These are phyloP conservation scores for Waltergamsia citrina DNA, from an alignment of 2,329 filamentous ascomycete genomes.

Conservation along the genomic window DNA sequence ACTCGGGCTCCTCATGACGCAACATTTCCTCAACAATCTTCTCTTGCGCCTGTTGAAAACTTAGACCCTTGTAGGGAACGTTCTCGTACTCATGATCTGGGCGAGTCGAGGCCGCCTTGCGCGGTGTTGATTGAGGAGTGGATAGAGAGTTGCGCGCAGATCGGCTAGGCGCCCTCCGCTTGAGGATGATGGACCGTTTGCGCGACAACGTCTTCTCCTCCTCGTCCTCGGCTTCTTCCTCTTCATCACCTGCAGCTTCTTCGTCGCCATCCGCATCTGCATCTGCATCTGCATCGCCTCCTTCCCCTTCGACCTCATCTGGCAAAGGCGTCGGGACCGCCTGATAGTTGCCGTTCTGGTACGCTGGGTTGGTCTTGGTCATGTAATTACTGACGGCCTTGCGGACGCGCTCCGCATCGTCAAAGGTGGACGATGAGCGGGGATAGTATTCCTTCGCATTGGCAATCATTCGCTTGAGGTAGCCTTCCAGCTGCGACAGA, in stretches of 20 bases:
- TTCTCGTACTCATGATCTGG: conserved; percentile 45
- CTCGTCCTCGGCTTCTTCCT: conserved; percentile 16
- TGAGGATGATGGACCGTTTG: conserved; percentile 28
- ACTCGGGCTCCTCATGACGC: conserved; percentile 58
- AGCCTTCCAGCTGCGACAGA: conserved; percentile 69
- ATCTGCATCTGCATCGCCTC: conserved; percentile 16
- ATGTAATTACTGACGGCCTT: conserved; percentile 85
- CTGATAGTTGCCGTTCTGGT: conserved; percentile 57
- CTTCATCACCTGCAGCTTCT: conserved; percentile 14
- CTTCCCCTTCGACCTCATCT: conserved; percentile 18
- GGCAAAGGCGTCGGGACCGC: conserved; percentile 67
- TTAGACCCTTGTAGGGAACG: conserved; percentile 59
- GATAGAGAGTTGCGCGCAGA: conserved; percentile 19
- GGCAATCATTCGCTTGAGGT: conserved; percentile 77
- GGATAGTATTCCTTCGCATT: conserved; percentile 83
- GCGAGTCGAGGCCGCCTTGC: conserved; percentile 26
- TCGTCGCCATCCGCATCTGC: conserved; percentile 19
- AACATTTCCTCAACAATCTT: conserved; percentile 72
- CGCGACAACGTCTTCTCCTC: conserved; percentile 18
- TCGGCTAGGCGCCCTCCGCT: conserved; percentile 24
- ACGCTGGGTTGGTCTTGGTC: conserved; percentile 78
- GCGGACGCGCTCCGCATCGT: conserved; percentile 77
- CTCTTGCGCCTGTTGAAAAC: conserved; percentile 78
- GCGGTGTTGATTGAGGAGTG: conserved; percentile 20
- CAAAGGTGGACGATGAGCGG: conserved; percentile 61